A percentile compares a stretch with the other conserved stretches of the same genome.
phyloP scores from a whole-genome alignment of 805 yeast genomes.

The Kodamaea laetipori region DNA sequence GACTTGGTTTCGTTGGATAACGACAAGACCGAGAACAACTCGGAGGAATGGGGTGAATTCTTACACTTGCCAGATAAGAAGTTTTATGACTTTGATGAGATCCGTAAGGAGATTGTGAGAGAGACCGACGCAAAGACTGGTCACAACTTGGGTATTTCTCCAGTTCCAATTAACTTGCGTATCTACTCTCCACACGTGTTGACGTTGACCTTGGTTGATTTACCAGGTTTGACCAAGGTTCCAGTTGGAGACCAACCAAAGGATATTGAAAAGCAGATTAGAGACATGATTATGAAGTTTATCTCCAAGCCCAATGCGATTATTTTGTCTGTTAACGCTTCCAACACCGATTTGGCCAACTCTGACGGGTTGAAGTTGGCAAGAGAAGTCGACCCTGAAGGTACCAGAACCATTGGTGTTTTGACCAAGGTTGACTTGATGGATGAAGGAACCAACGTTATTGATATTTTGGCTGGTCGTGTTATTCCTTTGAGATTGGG shows the following conservation, averaged over 20 bases:
- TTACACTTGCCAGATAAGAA: conserved; percentile 87
- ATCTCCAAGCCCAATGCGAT: conserved; percentile 95
- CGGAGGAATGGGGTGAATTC: conserved; percentile 96
- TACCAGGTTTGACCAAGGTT: conserved; percentile 96
- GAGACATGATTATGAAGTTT: conserved; percentile 89
- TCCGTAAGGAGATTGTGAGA: conserved; percentile 84
- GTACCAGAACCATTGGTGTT: conserved; percentile 93
- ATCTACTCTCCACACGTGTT: conserved; percentile 92
- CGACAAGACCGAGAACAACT: conserved; percentile 65
- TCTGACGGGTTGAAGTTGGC: conserved; percentile 96
- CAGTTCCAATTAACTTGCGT: conserved; percentile 90
- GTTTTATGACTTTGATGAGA: conserved; percentile 84
- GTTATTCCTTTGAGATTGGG: conserved; percentile 95
- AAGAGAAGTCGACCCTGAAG: conserved; percentile 97
- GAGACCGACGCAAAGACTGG: conserved; percentile 88
- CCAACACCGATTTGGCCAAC: conserved; percentile 95
- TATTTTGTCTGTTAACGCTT: conserved; percentile 79
- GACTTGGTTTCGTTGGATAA: conserved; percentile 46
- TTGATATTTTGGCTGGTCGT: conserved; percentile 92
- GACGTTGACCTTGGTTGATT: conserved; percentile 90
- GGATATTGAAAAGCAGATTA: conserved; percentile 92
- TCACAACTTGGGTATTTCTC: conserved; percentile 82
- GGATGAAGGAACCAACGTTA: conserved; percentile 98
- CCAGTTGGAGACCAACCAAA: conserved; percentile 99
- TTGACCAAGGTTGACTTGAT: conserved; percentile 93